phyloP scores from a whole-genome alignment of 495 filamentous ascomycete species.

The Penicillium turbatum region DNA sequence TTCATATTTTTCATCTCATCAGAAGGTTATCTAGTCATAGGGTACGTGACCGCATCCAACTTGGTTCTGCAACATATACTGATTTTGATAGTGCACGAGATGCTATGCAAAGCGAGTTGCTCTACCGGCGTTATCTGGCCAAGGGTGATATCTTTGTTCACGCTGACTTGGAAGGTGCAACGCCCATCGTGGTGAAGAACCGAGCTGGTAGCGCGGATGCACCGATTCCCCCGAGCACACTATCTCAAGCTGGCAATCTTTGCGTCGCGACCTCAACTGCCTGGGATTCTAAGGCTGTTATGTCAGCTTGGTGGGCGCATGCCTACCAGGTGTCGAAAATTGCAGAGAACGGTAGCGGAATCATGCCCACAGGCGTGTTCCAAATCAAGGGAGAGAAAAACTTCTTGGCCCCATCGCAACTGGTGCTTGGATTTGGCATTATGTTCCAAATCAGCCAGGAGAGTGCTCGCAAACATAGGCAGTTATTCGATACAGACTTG shows the following conservation, averaged over 20 bases:
- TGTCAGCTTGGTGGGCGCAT: constrained; percentile 92
- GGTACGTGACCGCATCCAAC: constrained; percentile 24
- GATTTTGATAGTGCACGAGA: constrained; percentile 61
- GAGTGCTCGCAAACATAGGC: constrained; percentile 74
- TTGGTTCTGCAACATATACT: constrained; percentile 5
- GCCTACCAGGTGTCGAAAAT: constrained; percentile 85
- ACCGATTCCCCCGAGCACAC: constrained; percentile 84
- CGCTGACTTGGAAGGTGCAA: constrained; percentile 82
- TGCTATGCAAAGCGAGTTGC: constrained; percentile 82
- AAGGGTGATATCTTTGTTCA: constrained; percentile 91
- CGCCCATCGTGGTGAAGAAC: constrained; percentile 83
- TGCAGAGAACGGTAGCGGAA: constrained; percentile 66
- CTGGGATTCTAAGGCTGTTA: constrained; percentile 93
- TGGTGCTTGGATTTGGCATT: constrained; percentile 81
- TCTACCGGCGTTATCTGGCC: constrained; percentile 78
- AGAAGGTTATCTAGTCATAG: constrained; percentile 88
- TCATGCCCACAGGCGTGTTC: constrained; percentile 70
- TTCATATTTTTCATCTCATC: constrained; percentile 93
- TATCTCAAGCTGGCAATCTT: constrained; percentile 83
- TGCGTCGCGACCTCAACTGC: constrained; percentile 78
- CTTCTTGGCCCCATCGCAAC: constrained; percentile 80
- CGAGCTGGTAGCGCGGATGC: constrained; percentile 66
- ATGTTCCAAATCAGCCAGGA: constrained; percentile 88
- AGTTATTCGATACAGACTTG: constrained; percentile 52
- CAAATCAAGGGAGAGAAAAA: constrained; percentile 81